phyloP scores from a whole-genome alignment of 306 rosid genomes.

The Senna tora region DNA sequence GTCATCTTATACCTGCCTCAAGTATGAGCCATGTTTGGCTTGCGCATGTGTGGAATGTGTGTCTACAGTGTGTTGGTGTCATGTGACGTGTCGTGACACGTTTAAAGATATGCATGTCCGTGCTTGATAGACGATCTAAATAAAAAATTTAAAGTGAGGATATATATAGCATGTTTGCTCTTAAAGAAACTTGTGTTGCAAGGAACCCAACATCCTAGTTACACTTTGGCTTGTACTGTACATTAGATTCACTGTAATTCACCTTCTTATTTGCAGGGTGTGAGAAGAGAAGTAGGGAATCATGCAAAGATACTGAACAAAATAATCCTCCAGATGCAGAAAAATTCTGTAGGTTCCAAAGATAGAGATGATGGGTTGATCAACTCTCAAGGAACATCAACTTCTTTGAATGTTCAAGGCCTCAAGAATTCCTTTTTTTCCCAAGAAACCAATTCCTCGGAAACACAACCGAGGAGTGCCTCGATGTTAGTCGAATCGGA shows the following conservation, averaged over 20 bases:
- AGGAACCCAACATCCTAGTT: slow-evolving; percentile 1
- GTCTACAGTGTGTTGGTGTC: too few relatives aligned
- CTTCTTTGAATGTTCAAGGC: slow-evolving; percentile 39
- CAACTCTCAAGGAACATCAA: slow-evolving; percentile 54
- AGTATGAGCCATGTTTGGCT: too few relatives aligned
- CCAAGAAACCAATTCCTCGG: slow-evolving; percentile 44
- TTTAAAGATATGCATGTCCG: too few relatives aligned
- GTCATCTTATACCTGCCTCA: too few relatives aligned
- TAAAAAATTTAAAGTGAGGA: too few relatives aligned
- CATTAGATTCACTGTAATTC: background rate
- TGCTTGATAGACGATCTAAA: too few relatives aligned
- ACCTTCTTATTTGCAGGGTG: slow-evolving; percentile 65
- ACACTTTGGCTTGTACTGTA: background rate
- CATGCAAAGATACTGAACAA: slow-evolving; percentile 76
- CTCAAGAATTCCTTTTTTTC: slow-evolving; percentile 44
- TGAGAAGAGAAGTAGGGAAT: slow-evolving; percentile 91
- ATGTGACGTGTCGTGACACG: too few relatives aligned
- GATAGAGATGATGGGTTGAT: slow-evolving; percentile 51
- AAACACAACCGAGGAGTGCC: slow-evolving; percentile 43
- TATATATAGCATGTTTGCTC: slow-evolving; percentile 2
- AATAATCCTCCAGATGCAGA: slow-evolving; percentile 38
- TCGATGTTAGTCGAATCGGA: slow-evolving; percentile 36
- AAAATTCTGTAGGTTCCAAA: slow-evolving; percentile 37
- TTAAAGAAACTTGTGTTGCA: background rate
- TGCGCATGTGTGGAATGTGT: too few relatives aligned